Conservation (phyloP, 2,329 filamentous ascomycete genomes). For the Fulvia fulva region DNA sequence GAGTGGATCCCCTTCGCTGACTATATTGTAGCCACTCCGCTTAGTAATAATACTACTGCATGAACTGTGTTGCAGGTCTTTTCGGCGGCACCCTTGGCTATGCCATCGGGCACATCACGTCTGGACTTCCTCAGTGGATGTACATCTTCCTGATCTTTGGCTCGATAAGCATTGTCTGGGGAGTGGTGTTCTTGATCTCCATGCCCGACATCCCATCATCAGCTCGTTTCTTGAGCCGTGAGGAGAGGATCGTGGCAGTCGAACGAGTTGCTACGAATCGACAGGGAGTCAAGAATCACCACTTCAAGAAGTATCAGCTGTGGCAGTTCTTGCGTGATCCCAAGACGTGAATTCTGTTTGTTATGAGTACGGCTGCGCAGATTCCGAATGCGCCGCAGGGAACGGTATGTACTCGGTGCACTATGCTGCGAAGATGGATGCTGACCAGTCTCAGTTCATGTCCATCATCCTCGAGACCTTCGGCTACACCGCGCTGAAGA, state of each 20-base stretch:
- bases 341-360: conserved; percentile 58
- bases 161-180: conserved; percentile 35
- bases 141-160: conserved; percentile 55
- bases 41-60: conserved; percentile 49
- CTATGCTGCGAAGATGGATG: conserved; percentile 36
- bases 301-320: conserved; percentile 40
- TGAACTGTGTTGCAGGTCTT: conserved; percentile 55
- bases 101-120: conserved; percentile 54
- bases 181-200: conserved; percentile 33
- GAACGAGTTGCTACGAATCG: conserved; percentile 50
- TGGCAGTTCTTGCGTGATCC: conserved; percentile 49
- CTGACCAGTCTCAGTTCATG: conserved; percentile 36
- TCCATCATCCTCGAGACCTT: conserved; percentile 47
- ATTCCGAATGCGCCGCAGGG: conserved; percentile 45
- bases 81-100: conserved; percentile 57
- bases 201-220: conserved; percentile 45
- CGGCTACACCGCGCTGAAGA: conserved; percentile 46
- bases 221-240: conserved; percentile 41
- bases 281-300: conserved; percentile 52
- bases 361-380: conserved; percentile 53
- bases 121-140: conserved; percentile 50
- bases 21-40: conserved; percentile 37
- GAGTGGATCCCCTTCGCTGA: no score
- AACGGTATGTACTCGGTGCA: conserved; percentile 37
- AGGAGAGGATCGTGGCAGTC: conserved; percentile 47